Percentiles rank a stretch among this genome's conserved stretches.
Evolutionary conservation across 148 eudicot species (phyloP).

Genomic region (Diospyros lotus): DNA sequence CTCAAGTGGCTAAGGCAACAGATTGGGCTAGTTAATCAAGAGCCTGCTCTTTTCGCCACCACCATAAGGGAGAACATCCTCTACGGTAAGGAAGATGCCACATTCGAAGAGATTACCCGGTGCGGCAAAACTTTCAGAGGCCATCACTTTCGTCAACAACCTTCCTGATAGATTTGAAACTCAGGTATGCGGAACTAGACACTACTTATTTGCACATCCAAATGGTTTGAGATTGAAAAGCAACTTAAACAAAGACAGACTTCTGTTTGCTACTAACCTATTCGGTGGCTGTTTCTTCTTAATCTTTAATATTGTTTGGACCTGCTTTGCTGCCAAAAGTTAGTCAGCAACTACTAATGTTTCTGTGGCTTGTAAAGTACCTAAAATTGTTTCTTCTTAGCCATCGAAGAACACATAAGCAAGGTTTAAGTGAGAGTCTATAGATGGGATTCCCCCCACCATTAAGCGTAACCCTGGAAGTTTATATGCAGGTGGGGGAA

Average conservation of each 20-base stretch:
- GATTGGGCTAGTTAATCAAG: slow-evolving; percentile 95
- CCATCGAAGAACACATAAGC: too few relatives aligned
- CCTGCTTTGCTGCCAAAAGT: neutral
- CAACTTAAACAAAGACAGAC: too few relatives aligned
- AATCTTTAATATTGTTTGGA: neutral
- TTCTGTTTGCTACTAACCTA: neutral
- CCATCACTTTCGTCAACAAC: slow-evolving; percentile 69
- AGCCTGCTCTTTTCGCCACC: slow-evolving; percentile 93
- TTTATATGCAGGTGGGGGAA: slow-evolving; percentile 75
- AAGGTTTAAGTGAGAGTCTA: neutral
- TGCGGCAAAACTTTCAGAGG: slow-evolving; percentile 93
- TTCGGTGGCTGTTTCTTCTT: neutral
- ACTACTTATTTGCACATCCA: neutral
- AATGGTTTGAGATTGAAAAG: neutral
- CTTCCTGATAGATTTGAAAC: slow-evolving; percentile 94
- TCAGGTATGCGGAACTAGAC: slow-evolving; percentile 44
- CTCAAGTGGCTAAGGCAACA: slow-evolving; percentile 82
- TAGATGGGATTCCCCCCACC: neutral
- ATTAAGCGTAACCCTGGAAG: slow-evolving; percentile 7
- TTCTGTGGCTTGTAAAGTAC: too few relatives aligned
- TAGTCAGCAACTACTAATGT: neutral
- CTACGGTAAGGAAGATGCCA: slow-evolving; percentile 84
- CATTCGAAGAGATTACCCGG: slow-evolving; percentile 72
- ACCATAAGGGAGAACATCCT: slow-evolving; percentile 86
- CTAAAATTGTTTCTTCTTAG: too few relatives aligned